Evolutionary conservation across 2,329 filamentous ascomycete species (phyloP), one percentile per base, ranked within the genome.

Genomic region (Aspergillus chevalieri): DNA sequence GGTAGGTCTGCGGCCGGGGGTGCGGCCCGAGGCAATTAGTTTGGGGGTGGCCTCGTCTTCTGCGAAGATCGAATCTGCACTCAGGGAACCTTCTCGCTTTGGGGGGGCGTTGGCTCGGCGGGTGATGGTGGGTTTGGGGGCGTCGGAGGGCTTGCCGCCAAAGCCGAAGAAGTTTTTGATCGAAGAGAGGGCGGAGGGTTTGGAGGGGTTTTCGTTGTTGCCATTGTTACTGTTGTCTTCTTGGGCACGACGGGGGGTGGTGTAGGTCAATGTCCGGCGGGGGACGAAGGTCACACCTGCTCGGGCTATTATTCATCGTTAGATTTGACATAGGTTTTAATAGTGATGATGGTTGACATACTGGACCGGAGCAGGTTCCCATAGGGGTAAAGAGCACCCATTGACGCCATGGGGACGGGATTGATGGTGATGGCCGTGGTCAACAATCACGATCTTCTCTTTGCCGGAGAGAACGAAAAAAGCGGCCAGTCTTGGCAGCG

Each of bases 41-140:
- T 62, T 60, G n/a, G 57, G 53, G 8, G 49, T 52, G 22, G 60
- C 52, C 26, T 64, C 54, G 17, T 68, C 69, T 42, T 72, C 68
- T n/a, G 63, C 66, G 54, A 73, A 73, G 48, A 73, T 73, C 10
- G 70, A 73, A 55, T 64, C 65, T 14, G 64, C 59, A 38, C 61
- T 64, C 26, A 72, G 58, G 14, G 59, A 59, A 51, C 69, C 69
- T 52, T 67, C 61, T 42, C 65, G 60, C 48, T 65, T 65, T n/a
- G 49, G 55, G 26, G 66, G 65, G 19, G 67, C 59, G 14, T 49
- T 48, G 8, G 63, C 52, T 47, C 59, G 57, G 30, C 60, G 61
- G 42, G 57, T 52, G 49, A 62, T 59, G 41, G 59, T 65, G 34
- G 65, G 59, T 49, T 65, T 67, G 26, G 54, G 47, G 30, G 52